Percentiles rank a stretch among this genome's conserved stretches.
Conservation (phyloP, 176 grass and related monocot genomes). For the Cenchrus fungigraminus region DNA sequence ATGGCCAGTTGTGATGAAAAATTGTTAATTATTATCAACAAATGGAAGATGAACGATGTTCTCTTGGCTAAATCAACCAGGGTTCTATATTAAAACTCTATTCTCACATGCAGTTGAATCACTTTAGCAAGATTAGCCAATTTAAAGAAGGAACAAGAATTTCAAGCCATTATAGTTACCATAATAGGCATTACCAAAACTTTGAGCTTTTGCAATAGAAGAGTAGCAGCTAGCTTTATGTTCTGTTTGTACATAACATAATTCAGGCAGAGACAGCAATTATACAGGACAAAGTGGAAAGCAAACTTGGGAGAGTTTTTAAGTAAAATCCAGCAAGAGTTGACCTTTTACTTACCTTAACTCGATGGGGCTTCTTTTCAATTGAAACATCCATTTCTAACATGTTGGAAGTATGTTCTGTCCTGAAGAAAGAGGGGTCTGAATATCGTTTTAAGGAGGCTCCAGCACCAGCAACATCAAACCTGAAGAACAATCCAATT, state of each 20-base stretch:
- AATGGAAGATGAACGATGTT: background rate
- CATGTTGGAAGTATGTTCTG: conserved; percentile 59
- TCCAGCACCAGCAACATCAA: conserved; percentile 95
- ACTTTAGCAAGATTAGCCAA: conserved; percentile 18
- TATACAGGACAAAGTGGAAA: conserved; percentile 27
- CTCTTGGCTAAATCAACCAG: conserved; percentile 10
- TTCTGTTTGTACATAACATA: conserved; percentile 10
- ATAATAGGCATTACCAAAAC: conserved; percentile 17
- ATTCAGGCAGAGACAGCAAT: conserved; percentile 3
- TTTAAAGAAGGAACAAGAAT: background rate
- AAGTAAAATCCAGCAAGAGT: conserved; percentile 6
- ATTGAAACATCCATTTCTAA: conserved; percentile 56
- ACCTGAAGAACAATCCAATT: conserved; percentile 62
- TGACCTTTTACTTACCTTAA: conserved; percentile 59
- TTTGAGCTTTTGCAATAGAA: conserved; percentile 21
- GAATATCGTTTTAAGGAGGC: conserved; percentile 96
- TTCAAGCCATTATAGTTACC: conserved; percentile 10
- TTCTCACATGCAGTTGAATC: conserved; percentile 14
- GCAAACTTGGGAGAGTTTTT: background rate
- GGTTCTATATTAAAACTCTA: background rate
- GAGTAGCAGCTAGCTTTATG: conserved; percentile 16
- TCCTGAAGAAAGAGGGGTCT: conserved; percentile 98
- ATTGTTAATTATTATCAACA: conserved; percentile 14
- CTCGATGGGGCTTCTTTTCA: conserved; percentile 81
- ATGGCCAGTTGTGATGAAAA: conserved; percentile 27